phyloP scores from a whole-genome alignment of 495 filamentous ascomycete species.

The Penicillium tannophilum region DNA sequence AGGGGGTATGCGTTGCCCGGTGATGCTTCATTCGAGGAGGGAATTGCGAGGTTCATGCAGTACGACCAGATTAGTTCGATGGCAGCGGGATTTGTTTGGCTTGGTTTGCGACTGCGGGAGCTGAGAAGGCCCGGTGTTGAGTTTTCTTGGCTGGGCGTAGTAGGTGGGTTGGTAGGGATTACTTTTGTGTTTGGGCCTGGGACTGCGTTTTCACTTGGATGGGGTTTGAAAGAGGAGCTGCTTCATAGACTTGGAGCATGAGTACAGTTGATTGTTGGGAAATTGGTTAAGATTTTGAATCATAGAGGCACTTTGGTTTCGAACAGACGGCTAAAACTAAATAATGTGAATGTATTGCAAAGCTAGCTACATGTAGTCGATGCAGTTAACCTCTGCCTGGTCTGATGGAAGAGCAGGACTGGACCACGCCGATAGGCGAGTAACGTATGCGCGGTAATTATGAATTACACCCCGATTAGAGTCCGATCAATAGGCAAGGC shows the following conservation, averaged over 20 bases:
- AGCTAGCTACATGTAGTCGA: neutral
- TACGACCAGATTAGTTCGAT: conserved; percentile 23
- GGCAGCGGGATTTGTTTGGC: conserved; percentile 12
- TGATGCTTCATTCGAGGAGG: conserved; percentile 14
- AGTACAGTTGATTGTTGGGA: neutral
- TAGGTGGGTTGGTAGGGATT: conserved; percentile 4
- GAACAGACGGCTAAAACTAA: neutral
- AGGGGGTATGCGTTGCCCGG: conserved; percentile 8
- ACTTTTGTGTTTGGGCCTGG: conserved; percentile 21
- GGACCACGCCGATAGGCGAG: neutral
- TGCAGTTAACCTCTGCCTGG: neutral
- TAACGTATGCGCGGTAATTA: conserved; percentile 3
- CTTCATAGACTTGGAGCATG: neutral
- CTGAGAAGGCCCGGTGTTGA: conserved; percentile 12
- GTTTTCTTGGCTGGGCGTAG: conserved; percentile 12
- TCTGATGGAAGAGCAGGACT: neutral
- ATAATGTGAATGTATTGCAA: neutral
- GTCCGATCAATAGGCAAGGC: neutral
- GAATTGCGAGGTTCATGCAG: conserved; percentile 14
- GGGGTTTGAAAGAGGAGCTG: conserved; percentile 27
- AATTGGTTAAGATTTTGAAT: neutral
- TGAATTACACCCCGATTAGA: conserved; percentile 6
- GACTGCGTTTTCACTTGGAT: conserved; percentile 22
- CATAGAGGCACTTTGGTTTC: too few species aligned
- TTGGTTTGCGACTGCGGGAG: conserved; percentile 16